Percentiles rank a stretch among this genome's conserved stretches.
phyloP scores from a whole-genome alignment of 306 rosid genomes.

The Herpetospermum pedunculosum region DNA sequence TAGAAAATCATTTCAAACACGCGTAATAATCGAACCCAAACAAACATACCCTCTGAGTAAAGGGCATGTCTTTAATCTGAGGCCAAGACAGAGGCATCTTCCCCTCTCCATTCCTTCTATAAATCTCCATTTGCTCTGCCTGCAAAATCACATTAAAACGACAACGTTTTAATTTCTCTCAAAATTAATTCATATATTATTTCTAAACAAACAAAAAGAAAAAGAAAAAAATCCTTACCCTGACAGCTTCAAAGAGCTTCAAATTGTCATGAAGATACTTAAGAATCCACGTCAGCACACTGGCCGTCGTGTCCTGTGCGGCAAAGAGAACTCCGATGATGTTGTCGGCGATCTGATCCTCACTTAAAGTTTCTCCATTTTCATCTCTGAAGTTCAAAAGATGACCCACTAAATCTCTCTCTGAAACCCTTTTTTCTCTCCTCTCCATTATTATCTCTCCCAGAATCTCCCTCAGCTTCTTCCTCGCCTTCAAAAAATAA shows the following conservation, averaged over 20 bases:
- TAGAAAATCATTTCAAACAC: no score
- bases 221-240: slow-evolving; percentile 15
- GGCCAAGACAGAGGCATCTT: slow-evolving; percentile 56
- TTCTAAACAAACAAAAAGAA: not conserved
- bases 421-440: slow-evolving; percentile 36
- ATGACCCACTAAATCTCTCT: slow-evolving; percentile 51
- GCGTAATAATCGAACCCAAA: no score
- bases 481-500: slow-evolving; percentile 38
- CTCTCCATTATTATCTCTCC: slow-evolving; percentile 52
- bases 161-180: no score
- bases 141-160: slow-evolving; percentile 9
- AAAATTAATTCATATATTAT: no score
- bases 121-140: slow-evolving; percentile 62
- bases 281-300: slow-evolving; percentile 81
- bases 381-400: slow-evolving; percentile 49
- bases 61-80: slow-evolving; percentile 63
- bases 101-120: slow-evolving; percentile 46
- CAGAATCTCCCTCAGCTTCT: slow-evolving; percentile 47
- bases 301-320: slow-evolving; percentile 93
- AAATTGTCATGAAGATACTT: slow-evolving; percentile 74
- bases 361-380: slow-evolving; percentile 27
- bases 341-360: slow-evolving; percentile 83
- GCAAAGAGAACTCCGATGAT: slow-evolving; percentile 83
- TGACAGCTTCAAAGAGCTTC: slow-evolving; percentile 58
- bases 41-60: slow-evolving; percentile 48